Evolutionary conservation across 306 rosid genomes (phyloP), one percentile per base, ranked within the genome.

Genomic region (Canavalia ensiformis): DNA sequence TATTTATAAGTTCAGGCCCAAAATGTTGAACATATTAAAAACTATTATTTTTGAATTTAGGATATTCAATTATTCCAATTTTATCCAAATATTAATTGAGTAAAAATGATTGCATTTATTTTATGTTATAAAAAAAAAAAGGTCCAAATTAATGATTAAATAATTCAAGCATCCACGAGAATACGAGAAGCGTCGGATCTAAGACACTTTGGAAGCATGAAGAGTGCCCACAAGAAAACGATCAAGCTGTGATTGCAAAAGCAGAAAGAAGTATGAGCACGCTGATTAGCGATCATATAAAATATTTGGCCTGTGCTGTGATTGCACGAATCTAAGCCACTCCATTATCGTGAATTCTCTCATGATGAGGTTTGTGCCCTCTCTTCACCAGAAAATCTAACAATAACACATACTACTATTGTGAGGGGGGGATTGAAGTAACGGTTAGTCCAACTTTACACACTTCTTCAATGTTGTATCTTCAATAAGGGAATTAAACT

Each of bases 201-300:
- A 77, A 64, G 66, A 44, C 82, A 28, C 5, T 28, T 18, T 52
- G 77, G 41, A 68, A n/a, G 11, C 4, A 54, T 52, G 66, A 6
- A 54, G 2, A 78, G 33, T 45, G 47, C 68, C 37, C 76, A 57
- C 37, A 68, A 44, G 11, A 71, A 83, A 75, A 82, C 63, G 13
- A 76, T 37, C 33, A n/a, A 63, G 35, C 10, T 46, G 55, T 54
- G 69, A 69, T 69, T 58, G 71, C 52, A 57, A 46, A 46, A 77
- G 71, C 63, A 5, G 70, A 34, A 79, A 78, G 67, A 56, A 33
- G 33, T 6, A 5, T 64, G 7, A 35, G 28, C 60, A 46, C 47
- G 68, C 62, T 35, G 60, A 74, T 65, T 76, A 73, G 11, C 2
- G 25, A 18, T 62, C 37, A 39, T 33, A 1, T 54, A 54, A 66